Percentiles rank a stretch among this genome's conserved stretches.
These are phyloP conservation scores for Primulina eburnea DNA, from an alignment of 257 asterid genomes.

Conservation along the genomic window DNA sequence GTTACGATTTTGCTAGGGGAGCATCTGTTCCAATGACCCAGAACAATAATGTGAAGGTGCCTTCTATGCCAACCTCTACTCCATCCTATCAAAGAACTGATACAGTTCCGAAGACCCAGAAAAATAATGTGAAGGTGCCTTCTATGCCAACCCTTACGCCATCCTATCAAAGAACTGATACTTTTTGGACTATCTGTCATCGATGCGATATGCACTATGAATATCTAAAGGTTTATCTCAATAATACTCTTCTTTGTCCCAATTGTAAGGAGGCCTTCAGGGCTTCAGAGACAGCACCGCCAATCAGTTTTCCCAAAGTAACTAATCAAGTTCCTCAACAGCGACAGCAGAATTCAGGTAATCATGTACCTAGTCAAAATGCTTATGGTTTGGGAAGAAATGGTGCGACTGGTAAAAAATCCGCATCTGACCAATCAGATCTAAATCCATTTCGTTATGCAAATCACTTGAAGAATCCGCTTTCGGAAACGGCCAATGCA, in stretches of 20 bases:
- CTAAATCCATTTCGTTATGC: conserved; percentile 20
- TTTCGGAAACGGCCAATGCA: conserved; percentile 32
- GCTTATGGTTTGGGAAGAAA: conserved; percentile 31
- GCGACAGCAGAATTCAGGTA: conserved; percentile 28
- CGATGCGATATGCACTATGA: conserved; percentile 63
- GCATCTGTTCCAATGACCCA: background rate
- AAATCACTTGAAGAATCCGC: conserved; percentile 32
- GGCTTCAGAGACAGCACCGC: conserved; percentile 51
- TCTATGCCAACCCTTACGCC: conserved; percentile 32
- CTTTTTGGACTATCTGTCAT: conserved; percentile 75
- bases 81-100: too few relatives aligned
- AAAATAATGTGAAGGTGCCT: conserved; percentile 29
- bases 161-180: conserved; percentile 40
- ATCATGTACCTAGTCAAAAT: conserved; percentile 29
- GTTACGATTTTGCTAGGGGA: conserved; percentile 32
- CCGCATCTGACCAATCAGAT: conserved; percentile 36
- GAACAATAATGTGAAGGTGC: background rate
- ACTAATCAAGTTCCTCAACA: conserved; percentile 30
- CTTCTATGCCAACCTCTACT: too few relatives aligned
- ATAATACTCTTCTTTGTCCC: conserved; percentile 56
- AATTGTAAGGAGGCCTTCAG: conserved; percentile 42
- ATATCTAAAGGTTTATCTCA: conserved; percentile 48
- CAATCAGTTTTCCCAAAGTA: conserved; percentile 35
- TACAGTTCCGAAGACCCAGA: conserved; percentile 35
- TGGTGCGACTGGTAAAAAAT: conserved; percentile 32